Percentiles rank a stretch among this genome's conserved stretches.
Conservation (phyloP, 352 stramenopile species). For the Pythium angustatum region DNA sequence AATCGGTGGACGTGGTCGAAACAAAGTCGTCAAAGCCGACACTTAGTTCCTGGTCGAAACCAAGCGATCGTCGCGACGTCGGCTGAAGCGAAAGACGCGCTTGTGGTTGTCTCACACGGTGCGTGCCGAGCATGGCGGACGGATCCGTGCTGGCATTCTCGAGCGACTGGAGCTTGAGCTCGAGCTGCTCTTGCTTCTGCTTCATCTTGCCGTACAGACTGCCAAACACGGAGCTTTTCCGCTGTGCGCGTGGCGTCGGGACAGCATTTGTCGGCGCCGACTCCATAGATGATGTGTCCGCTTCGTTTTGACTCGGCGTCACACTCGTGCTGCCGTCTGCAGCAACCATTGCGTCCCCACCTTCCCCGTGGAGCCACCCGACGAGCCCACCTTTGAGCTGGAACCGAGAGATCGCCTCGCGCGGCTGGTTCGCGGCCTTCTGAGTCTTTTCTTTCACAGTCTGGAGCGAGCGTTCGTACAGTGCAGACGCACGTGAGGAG, state of each 20-base stretch:
- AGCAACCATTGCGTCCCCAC: background rate
- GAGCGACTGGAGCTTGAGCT: conserved; percentile 25
- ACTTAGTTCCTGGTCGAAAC: conserved; percentile 1
- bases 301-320: too few species aligned
- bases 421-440: conserved; percentile 38
- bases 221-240: conserved; percentile 16
- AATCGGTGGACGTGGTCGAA: background rate
- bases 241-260: background rate
- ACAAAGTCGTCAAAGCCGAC: conserved; percentile 39
- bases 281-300: too few species aligned
- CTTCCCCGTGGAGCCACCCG: conserved; percentile 64
- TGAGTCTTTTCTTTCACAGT: conserved; percentile 48
- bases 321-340: background rate
- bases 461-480: conserved; percentile 1
- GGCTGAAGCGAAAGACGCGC: conserved; percentile 20
- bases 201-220: conserved; percentile 32
- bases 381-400: conserved; percentile 69
- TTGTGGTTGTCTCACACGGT: background rate
- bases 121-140: background rate
- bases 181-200: conserved; percentile 24
- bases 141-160: conserved; percentile 1
- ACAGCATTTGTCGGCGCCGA: background rate
- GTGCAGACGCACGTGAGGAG: background rate
- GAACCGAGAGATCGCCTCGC: conserved; percentile 44
- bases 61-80: background rate